Evolutionary conservation across 2,329 filamentous ascomycete species (phyloP).

Genomic region (Talaromyces pinophilus): DNA sequence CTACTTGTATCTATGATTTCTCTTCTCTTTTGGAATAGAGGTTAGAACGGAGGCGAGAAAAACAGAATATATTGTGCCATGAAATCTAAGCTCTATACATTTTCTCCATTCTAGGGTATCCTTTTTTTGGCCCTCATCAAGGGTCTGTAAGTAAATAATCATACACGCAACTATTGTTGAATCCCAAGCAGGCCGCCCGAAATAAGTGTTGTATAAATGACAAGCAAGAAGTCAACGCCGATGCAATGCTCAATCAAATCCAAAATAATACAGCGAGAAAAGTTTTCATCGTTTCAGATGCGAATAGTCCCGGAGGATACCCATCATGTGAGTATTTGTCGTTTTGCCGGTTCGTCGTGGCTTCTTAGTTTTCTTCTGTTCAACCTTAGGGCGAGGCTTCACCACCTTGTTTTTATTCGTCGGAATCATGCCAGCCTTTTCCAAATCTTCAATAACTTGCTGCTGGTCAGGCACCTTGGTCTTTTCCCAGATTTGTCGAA

Average conservation of each 20-base stretch:
- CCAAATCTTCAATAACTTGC: constrained; percentile 74
- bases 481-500: constrained; percentile 79
- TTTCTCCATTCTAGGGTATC: constrained; percentile 25
- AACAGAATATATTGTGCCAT: not conserved
- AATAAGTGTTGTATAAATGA: not conserved
- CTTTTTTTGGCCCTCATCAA: constrained; percentile 13
- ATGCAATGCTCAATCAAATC: constrained; percentile 27
- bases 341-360: constrained; percentile 73
- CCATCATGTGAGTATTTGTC: constrained; percentile 84
- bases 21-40: constrained; percentile 5
- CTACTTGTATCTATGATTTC: constrained; percentile 18
- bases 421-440: constrained; percentile 77
- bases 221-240: constrained; percentile 25
- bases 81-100: not conserved
- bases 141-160: not conserved
- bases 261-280: not conserved
- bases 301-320: constrained; percentile 74
- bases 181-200: not conserved
- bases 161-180: constrained; percentile 5
- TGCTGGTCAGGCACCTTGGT: constrained; percentile 73
- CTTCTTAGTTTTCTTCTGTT: constrained; percentile 74
- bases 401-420: constrained; percentile 76
- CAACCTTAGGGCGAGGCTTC: constrained; percentile 56
- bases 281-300: constrained; percentile 44
- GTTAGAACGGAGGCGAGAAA: not conserved